These are phyloP conservation scores for Kalanchoe fedtschenkoi DNA, from an alignment of 164 flowering plant genomes.

Conservation along the genomic window DNA sequence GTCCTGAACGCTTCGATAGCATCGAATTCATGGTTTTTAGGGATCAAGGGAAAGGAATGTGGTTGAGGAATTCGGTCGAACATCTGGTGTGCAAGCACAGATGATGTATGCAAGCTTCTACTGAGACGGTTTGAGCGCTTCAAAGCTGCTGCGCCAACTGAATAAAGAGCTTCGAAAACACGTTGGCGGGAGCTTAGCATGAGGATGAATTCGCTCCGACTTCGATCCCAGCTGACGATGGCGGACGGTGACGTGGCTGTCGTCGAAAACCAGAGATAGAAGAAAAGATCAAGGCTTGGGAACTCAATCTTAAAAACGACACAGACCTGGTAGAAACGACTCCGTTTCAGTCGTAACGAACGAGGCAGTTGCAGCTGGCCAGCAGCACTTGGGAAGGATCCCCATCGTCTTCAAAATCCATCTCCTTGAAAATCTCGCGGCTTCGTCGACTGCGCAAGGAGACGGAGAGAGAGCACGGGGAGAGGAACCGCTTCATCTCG, in stretches of 20 bases:
- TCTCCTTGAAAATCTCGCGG: constrained; percentile 5
- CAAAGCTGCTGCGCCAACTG: background rate
- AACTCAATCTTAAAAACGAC: too few relatives aligned
- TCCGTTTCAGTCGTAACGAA: too few relatives aligned
- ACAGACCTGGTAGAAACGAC: too few relatives aligned
- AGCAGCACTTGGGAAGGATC: too few relatives aligned
- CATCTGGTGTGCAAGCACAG: constrained; percentile 26
- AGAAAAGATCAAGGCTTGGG: too few relatives aligned
- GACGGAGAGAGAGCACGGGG: background rate
- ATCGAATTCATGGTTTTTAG: constrained; percentile 16
- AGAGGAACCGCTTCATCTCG: background rate
- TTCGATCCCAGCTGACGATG: too few relatives aligned
- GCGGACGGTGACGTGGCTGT: too few relatives aligned
- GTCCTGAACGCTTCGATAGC: constrained; percentile 38
- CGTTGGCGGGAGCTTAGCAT: background rate
- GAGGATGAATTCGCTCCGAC: background rate
- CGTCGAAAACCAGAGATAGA: too few relatives aligned
- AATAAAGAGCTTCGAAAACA: background rate
- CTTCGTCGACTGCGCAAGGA: background rate
- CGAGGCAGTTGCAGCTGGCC: too few relatives aligned
- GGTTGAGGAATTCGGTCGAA: constrained; percentile 35
- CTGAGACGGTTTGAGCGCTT: too few relatives aligned
- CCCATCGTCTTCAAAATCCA: background rate
- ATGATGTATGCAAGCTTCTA: constrained; percentile 1
- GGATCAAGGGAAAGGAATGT: constrained; percentile 18